Evolutionary conservation across 2,329 filamentous ascomycete species (phyloP).

Genomic region (Nemania sp.): DNA sequence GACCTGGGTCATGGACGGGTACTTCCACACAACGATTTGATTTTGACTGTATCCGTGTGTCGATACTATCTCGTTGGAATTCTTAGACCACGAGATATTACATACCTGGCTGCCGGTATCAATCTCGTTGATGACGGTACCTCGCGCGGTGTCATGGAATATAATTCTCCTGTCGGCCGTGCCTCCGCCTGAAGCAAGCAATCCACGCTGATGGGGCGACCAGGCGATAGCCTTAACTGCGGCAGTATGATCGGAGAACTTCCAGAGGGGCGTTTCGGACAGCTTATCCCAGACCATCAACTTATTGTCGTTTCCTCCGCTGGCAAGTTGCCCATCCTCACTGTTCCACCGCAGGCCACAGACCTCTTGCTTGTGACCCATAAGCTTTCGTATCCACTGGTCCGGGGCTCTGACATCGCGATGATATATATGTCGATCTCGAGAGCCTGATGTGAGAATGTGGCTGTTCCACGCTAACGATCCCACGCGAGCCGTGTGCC

Average conservation of each 20-base stretch:
- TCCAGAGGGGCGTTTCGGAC: slow-evolving; percentile 87
- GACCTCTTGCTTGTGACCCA: slow-evolving; percentile 97
- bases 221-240: slow-evolving; percentile 97
- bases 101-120: slow-evolving; percentile 99
- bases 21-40: slow-evolving; percentile 99
- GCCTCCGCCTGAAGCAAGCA: slow-evolving; percentile 93
- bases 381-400: slow-evolving; percentile 83
- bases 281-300: slow-evolving; percentile 98
- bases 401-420: slow-evolving; percentile 92
- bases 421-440: slow-evolving; percentile 92
- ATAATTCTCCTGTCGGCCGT: slow-evolving; percentile 96
- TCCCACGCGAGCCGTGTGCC: slow-evolving; percentile 89
- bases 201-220: slow-evolving; percentile 92
- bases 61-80: slow-evolving; percentile 95
- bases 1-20: slow-evolving; percentile 96
- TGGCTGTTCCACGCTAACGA: slow-evolving; percentile 98
- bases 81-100: slow-evolving; percentile 95
- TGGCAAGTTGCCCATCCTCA: slow-evolving; percentile 91
- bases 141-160: slow-evolving; percentile 95
- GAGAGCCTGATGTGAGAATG: slow-evolving; percentile 91
- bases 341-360: slow-evolving; percentile 97
- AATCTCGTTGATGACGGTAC: slow-evolving; percentile 78
- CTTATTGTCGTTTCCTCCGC: slow-evolving; percentile 97
- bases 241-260: slow-evolving; percentile 92
- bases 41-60: slow-evolving; percentile 98